Conservation (phyloP, 345 rosid species). For the Syzygium grande region DNA sequence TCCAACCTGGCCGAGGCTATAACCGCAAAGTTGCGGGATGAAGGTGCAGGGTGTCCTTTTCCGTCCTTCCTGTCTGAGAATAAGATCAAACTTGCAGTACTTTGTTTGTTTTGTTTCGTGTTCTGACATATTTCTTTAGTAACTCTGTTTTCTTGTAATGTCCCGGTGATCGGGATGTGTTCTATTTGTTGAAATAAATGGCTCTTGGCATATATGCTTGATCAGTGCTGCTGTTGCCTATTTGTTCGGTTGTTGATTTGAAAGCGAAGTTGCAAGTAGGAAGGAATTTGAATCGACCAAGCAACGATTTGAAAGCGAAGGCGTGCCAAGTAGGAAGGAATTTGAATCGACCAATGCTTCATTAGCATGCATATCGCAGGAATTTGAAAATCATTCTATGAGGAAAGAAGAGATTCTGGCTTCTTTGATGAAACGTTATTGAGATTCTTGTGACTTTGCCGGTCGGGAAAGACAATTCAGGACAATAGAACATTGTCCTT, state of each 20-base stretch:
- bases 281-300: neutral
- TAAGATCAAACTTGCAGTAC: neutral
- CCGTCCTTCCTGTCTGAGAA: neutral
- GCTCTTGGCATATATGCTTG: neutral
- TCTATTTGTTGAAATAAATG: neutral
- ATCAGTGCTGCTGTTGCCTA: neutral
- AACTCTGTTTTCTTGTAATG: neutral
- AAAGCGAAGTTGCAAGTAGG: neutral
- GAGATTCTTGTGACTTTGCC: neutral
- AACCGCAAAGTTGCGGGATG: neutral
- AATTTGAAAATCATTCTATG: neutral
- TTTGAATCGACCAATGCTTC: neutral
- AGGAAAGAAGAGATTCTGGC: neutral
- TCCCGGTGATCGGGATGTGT: neutral
- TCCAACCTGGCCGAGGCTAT: conserved; percentile 30
- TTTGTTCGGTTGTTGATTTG: neutral
- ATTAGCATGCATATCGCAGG: neutral
- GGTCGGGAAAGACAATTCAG: neutral
- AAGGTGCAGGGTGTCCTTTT: neutral
- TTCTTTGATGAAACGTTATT: neutral
- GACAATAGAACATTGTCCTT: no score
- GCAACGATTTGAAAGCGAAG: neutral
- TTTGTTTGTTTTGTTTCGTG: neutral
- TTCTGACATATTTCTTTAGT: neutral
- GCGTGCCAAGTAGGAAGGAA: neutral